Base-by-base conservation (phyloP, 2,329 filamentous ascomycete genomes). In the Dothiorella sarmentorum region DNA sequence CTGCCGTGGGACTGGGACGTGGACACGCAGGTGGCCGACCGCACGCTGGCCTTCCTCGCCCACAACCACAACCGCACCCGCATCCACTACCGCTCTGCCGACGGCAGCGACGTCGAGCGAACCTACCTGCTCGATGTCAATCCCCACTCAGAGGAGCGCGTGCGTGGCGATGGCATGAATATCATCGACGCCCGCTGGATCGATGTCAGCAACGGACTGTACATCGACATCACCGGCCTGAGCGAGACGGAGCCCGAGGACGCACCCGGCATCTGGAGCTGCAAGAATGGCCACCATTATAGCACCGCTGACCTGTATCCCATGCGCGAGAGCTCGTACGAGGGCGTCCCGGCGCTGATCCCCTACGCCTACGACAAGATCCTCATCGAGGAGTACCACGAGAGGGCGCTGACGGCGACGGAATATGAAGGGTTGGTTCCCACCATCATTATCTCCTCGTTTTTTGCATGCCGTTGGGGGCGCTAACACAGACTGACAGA, bases 121-220 rank as follows among this genome's bases (percentile, higher is more conserved):
- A 70, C 78, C 40, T 95, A 89, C 67, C 78, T 93, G 11, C 80
- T 94, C 11, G 90, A 94, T 68, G 78, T 93, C 61, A 94, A 93
- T 73, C 87, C 88, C 0, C 84, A 86, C 76, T 81, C 85, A 65
- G 77, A 76, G 59, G 81, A 87, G 57, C 76, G 86, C 2, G 78
- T 78, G 24, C 79, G 83, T 20, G 85, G 85, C 42, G 81, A 88
- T 65, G 89, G 89, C 17, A 76, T 80, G 68, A 95, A 95, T 69
- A 82, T 94, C 58, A 94, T 94, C 66, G 90, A 94, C 72, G 90
- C 86, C 22, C 82, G 90, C 44, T 95, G 89, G 88, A 89, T 94
- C 68, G 89, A 94, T 71, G 80, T 81, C 60, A 73, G 76, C 58
- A 94, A 86, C 65, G 90, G 90, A 47, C 80, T 93, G 67, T 95